Conservation (phyloP, 257 asterid genomes). For the Solanum verrucosum region DNA sequence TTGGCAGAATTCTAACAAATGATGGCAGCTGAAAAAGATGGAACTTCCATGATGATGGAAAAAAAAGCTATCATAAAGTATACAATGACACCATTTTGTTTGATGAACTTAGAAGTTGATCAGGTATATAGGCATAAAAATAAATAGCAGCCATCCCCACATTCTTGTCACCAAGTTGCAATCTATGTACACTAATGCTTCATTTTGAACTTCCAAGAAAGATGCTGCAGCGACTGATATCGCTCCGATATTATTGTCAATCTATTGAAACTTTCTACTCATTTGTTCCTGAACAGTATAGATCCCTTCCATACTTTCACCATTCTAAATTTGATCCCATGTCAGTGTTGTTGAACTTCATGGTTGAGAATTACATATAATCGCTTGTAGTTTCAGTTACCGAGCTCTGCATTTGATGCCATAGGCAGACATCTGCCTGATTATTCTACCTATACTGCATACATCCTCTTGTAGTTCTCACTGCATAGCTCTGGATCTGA, state of each 20-base stretch:
- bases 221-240: background rate
- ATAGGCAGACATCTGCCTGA: background rate
- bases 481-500: conserved; percentile 60
- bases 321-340: background rate
- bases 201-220: background rate
- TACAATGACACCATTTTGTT: background rate
- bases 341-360: background rate
- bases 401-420: background rate
- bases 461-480: conserved; percentile 72
- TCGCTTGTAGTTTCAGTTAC: background rate
- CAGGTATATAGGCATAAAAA: background rate
- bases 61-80: background rate
- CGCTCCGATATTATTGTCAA: background rate
- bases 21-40: background rate
- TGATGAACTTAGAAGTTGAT: background rate
- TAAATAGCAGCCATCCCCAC: background rate
- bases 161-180: background rate
- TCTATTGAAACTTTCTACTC: background rate
- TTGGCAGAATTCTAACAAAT: background rate
- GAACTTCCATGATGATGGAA: background rate
- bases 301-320: background rate
- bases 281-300: background rate
- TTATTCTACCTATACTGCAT: conserved; percentile 46
- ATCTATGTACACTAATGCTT: background rate
- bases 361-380: background rate